These are phyloP conservation scores for Acanthamoeba quina DNA, from an alignment of 208 protist genomes.

Conservation along the genomic window DNA sequence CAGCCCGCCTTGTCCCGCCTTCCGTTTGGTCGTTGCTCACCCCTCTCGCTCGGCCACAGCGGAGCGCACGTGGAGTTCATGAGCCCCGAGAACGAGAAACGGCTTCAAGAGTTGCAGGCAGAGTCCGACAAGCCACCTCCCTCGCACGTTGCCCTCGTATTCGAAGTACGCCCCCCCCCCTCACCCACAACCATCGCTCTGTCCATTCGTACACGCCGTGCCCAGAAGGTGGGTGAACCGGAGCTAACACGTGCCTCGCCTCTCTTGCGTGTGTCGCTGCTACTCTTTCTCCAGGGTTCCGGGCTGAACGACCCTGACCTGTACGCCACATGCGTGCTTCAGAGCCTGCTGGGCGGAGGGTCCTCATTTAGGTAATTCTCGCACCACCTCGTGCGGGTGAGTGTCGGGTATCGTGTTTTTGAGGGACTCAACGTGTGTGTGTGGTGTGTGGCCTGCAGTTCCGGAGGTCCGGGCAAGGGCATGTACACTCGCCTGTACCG, in stretches of 20 bases:
- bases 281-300: neutral
- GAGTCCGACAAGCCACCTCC: constrained; percentile 22
- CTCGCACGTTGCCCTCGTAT: constrained; percentile 62
- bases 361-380: constrained; percentile 78
- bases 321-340: constrained; percentile 78
- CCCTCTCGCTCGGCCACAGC: neutral
- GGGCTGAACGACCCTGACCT: constrained; percentile 79
- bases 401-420: neutral
- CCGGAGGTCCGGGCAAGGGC: constrained; percentile 86
- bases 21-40: neutral
- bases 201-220: no score
- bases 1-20: neutral
- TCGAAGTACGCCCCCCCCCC: constrained; percentile 51
- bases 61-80: constrained; percentile 47
- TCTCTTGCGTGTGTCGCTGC: neutral
- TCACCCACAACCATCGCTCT: no score
- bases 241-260: neutral
- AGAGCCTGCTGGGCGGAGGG: constrained; percentile 87
- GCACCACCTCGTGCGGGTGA: constrained; percentile 40
- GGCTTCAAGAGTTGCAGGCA: constrained; percentile 24
- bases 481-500: constrained; percentile 87
- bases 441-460: neutral
- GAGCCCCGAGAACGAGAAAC: neutral
- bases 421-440: neutral
- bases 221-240: no score